Base-by-base conservation (phyloP, 768 basidiomycete species). In the Auricularia sp. region DNA sequence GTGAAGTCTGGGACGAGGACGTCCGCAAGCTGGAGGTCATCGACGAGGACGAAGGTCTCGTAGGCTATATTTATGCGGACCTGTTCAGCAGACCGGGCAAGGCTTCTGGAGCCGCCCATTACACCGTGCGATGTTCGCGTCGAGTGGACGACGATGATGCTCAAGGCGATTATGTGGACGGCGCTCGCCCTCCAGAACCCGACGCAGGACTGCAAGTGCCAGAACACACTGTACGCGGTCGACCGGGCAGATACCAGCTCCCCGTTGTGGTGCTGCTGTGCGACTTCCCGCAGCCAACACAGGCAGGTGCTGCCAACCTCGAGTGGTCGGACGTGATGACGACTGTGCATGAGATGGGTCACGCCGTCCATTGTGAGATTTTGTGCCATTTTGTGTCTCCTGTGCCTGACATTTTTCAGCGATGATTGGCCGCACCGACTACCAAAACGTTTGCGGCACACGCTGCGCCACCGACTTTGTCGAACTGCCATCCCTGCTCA, bases 391-490 rank as follows among this genome's bases (percentile, higher is more conserved):
- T 59, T 63, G 39, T 67, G 56, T 18, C 36, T 62, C 42, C n/a
- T 56, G 39, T 64, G 60, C 65, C 39, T 60, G 56, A 63, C 39
- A 56, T 18, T 54, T 36, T 34, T 12, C 69, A 98, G 96, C 97
- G 1, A 99, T 99, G 97, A 88, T 98, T 67, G 96, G 96, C 54
- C 83, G 91, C 58, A 98, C 95, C 7, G 94, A 95, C 70, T 97
- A 96, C 71, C 96, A 98, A 73, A 98, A 98, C 71, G 94, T 98
- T 4, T 87, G 95, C 0, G 97, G 97, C 16, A 99, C 97, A 1
- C 91, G 97, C 21, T 97, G 94, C 73, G 92, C 97, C 0, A 99
- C 97, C 0, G 97, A 99, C 72, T 97, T 99, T 71, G 96, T 98
- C 65, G 97, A 99, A 72, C 79, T 99, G 5, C 97, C 97, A 0